Evolutionary conservation across 202 grass and related monocot species (phyloP), one percentile per base, ranked within the genome.

Genomic region (Setaria viridis): DNA sequence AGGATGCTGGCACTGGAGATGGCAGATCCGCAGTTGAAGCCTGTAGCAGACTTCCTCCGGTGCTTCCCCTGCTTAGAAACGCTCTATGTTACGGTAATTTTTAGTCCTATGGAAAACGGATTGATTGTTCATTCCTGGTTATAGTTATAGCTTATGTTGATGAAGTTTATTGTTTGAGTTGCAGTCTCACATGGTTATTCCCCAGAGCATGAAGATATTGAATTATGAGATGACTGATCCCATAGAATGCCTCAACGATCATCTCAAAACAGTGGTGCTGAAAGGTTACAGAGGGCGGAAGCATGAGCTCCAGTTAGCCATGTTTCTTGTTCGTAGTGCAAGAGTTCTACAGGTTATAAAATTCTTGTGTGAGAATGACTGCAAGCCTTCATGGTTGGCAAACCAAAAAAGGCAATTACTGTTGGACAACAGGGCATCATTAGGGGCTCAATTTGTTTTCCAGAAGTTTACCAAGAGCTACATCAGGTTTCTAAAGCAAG

Each of bases 181-280:
- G 29, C 80, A 87, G 85, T 87, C 62, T 17, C 62, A 80, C 67
- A 80, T 84, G 81, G 75, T 87, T n/a, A 13, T 58, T 20, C 54
- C 80, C 0, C 43, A 11, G 62, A 84, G 70, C 63, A 82, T 87
- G 76, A n/a, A 20, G 39, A 55, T 51, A 19, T 0, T 81, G 13
- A 30, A 85, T 37, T 8, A 17, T 1, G 25, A 75, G 17, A 56
- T 39, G 19, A 33, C 33, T 25, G 37, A 55, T 81, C 7, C 55
- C 46, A 34, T 80, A 39, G 69, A 91, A 63, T 91, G 89, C 56
- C 42, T 91, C 11, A 4, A 72, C 11, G 63, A 62, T 77, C 70
- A 77, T 62, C 76, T 91, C 51, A 91, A 81, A 76, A 87, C 50
- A 64, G 81, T 91, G 51, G 85, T 76, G 54, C 29, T 91, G 49